These are phyloP conservation scores for Xylaria multiplex DNA, from an alignment of 2,329 filamentous ascomycete species.

Conservation along the genomic window DNA sequence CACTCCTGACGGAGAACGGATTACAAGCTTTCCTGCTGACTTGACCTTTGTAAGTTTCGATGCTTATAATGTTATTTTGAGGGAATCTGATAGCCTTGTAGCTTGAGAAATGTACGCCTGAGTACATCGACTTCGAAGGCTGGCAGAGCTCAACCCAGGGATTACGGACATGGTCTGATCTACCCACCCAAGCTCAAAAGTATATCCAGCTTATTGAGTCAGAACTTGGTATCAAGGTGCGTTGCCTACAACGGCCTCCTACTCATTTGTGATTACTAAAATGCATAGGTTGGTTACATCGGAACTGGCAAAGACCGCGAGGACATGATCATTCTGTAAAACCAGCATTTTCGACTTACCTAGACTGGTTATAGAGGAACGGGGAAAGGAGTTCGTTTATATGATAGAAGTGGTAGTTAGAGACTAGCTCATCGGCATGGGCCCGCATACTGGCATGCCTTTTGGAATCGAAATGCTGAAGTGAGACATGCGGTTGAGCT, in stretches of 20 bases:
- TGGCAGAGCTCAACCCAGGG: constrained; percentile 66
- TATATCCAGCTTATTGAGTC: constrained; percentile 58
- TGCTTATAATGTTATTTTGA: not conserved
- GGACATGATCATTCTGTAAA: constrained; percentile 37
- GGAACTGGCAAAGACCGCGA: constrained; percentile 41
- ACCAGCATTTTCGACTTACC: not conserved
- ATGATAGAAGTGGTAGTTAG: constrained; percentile 18
- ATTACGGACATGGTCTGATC: constrained; percentile 59
- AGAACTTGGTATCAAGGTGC: constrained; percentile 31
- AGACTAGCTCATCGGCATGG: constrained; percentile 11
- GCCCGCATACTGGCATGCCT: not conserved
- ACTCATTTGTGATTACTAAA: constrained; percentile 7
- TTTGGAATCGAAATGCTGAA: not conserved
- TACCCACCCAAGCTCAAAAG: constrained; percentile 62
- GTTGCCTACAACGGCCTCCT: constrained; percentile 6
- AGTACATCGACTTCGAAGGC: constrained; percentile 65
- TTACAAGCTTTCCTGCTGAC: constrained; percentile 63
- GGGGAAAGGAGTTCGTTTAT: constrained; percentile 21
- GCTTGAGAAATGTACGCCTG: constrained; percentile 57
- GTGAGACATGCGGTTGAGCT: not conserved
- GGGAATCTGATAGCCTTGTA: constrained; percentile 52
- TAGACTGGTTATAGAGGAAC: constrained; percentile 15
- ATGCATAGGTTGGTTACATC: constrained; percentile 38
- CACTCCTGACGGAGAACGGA: constrained; percentile 45
- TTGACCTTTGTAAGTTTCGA: constrained; percentile 42